phyloP scores from a whole-genome alignment of 2,329 filamentous ascomycete species.

The Diaporthe australafricana region DNA sequence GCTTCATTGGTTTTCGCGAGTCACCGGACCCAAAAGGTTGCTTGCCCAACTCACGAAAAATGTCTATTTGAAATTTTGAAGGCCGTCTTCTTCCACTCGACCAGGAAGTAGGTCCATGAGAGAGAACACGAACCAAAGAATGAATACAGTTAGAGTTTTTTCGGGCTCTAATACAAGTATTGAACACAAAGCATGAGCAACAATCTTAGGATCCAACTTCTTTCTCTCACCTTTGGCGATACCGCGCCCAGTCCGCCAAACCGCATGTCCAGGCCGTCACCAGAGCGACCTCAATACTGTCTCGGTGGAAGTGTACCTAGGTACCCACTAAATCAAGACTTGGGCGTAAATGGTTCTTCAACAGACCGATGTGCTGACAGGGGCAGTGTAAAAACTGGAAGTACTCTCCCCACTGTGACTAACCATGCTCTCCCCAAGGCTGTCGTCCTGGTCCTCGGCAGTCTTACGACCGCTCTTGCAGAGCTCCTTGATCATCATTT shows the following conservation, averaged over 20 bases:
- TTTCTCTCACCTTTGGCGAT: background rate
- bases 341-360: background rate
- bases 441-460: background rate
- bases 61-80: no score
- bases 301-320: background rate
- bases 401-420: slow-evolving; percentile 27
- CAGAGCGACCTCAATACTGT: no score
- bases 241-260: background rate
- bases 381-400: slow-evolving; percentile 34
- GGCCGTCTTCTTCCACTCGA: no score
- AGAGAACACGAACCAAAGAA: no score
- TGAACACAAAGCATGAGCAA: background rate
- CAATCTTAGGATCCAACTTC: background rate
- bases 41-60: no score
- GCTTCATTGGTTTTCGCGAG: no score
- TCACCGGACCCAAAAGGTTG: no score
- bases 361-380: background rate
- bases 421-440: background rate
- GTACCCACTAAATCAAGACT: background rate
- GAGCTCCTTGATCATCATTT: slow-evolving; percentile 9
- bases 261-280: no score
- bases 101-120: no score
- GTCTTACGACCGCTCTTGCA: background rate
- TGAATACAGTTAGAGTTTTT: no score
- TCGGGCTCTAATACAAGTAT: background rate